Conservation (phyloP, 352 stramenopile species). For the Blastocystis sp. region DNA sequence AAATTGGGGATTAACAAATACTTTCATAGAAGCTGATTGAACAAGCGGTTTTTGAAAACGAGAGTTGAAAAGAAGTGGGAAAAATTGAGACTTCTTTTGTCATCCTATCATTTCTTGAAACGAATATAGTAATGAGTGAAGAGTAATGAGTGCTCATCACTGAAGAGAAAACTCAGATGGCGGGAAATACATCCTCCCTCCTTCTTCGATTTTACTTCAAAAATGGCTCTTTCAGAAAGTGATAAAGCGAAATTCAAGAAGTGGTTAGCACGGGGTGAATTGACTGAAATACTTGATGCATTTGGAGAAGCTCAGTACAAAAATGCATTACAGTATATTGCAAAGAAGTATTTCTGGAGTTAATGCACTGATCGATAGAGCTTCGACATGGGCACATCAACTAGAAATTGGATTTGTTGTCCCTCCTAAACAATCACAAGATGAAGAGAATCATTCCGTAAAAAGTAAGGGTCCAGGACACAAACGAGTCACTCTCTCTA, state of each 20-base stretch:
- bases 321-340: not conserved
- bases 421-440: not conserved
- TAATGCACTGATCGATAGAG: not conserved
- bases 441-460: not conserved
- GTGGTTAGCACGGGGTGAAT: conserved; percentile 20
- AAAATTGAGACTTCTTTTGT: not conserved
- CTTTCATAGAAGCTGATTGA: not conserved
- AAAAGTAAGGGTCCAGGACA: not conserved
- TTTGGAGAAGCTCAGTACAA: conserved; percentile 7
- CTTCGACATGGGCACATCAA: not conserved
- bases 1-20: not conserved
- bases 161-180: not conserved
- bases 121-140: not conserved
- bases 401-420: not conserved
- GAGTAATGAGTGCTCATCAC: no score
- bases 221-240: not conserved
- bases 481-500: not conserved
- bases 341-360: not conserved
- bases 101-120: not conserved
- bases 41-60: not conserved
- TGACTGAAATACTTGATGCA: not conserved
- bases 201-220: not conserved
- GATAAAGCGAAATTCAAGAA: conserved; percentile 12
- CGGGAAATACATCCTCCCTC: conserved; percentile 20
- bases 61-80: not conserved